phyloP scores from a whole-genome alignment of 305 asterid genomes.

The Stenogyne calaminthoides region DNA sequence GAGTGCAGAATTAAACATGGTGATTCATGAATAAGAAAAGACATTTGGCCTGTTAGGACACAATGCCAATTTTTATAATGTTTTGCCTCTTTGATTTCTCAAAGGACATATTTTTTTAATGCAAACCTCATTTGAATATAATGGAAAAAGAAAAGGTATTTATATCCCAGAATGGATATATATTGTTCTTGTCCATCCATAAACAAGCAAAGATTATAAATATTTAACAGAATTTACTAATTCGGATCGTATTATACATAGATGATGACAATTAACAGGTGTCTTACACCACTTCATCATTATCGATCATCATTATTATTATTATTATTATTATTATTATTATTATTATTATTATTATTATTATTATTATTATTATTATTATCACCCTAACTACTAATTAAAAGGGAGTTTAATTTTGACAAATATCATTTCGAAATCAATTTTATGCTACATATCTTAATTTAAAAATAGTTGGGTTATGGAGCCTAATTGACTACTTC shows the following conservation, averaged over 20 bases:
- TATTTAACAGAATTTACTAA: not conserved
- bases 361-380: no score
- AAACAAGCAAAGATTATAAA: not conserved
- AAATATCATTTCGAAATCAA: no score
- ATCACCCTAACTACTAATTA: no score
- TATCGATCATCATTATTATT: no score
- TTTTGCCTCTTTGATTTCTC: constrained; percentile 42
- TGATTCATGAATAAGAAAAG: constrained; percentile 43
- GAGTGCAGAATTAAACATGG: constrained; percentile 9
- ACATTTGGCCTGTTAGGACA: constrained; percentile 32
- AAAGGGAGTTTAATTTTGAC: no score
- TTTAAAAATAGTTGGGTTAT: no score
- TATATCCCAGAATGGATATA: not conserved
- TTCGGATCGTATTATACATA: not conserved
- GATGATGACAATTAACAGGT: not conserved
- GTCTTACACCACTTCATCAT: not conserved
- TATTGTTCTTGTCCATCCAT: not conserved
- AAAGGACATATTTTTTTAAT: constrained; percentile 36
- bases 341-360: no score
- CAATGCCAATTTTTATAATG: constrained; percentile 13
- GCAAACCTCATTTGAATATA: constrained; percentile 11
- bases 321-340: no score
- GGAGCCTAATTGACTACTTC: no score
- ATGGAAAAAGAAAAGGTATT: not conserved
- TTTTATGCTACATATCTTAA: no score